A percentile compares a stretch with the other conserved stretches of the same genome.
These are phyloP conservation scores for Arachis stenosperma DNA, from an alignment of 306 rosid genomes.

Conservation along the genomic window DNA sequence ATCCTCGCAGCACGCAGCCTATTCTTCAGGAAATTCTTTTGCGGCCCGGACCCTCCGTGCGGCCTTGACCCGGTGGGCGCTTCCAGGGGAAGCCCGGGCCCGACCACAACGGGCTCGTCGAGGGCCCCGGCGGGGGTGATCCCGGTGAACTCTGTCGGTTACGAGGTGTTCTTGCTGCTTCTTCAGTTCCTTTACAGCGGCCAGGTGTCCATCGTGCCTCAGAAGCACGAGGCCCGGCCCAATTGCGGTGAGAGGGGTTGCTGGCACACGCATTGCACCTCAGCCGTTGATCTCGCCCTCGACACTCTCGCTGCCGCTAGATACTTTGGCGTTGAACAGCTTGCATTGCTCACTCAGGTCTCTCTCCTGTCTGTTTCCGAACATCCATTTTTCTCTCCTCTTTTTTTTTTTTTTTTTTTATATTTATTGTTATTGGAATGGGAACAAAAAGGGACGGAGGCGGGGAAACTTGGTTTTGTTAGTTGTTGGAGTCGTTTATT, in stretches of 20 bases:
- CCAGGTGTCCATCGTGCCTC: slow-evolving; percentile 91
- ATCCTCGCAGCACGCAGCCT: slow-evolving; percentile 90
- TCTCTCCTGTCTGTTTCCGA: not conserved
- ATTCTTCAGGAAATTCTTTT: slow-evolving; percentile 92
- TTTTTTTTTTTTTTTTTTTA: not conserved
- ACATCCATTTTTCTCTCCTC: too few relatives aligned
- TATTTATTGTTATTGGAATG: too few relatives aligned
- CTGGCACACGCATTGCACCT: slow-evolving; percentile 99
- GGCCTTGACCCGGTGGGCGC: slow-evolving; percentile 56
- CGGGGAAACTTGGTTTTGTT: not conserved
- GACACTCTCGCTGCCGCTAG: slow-evolving; percentile 95
- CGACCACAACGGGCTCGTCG: not conserved
- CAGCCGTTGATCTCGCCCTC: slow-evolving; percentile 98
- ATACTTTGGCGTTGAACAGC: slow-evolving; percentile 95
- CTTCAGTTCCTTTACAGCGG: slow-evolving; percentile 96
- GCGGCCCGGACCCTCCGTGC: slow-evolving; percentile 74
- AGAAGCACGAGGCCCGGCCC: slow-evolving; percentile 94
- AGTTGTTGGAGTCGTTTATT: not conserved
- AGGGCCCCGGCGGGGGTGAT: slow-evolving; percentile 58
- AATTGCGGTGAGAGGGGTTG: slow-evolving; percentile 94
- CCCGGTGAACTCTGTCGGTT: slow-evolving; percentile 91
- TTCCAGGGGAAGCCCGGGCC: not conserved
- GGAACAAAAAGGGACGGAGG: not conserved
- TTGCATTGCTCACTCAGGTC: slow-evolving; percentile 97
- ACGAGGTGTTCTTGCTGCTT: slow-evolving; percentile 81